phyloP scores from a whole-genome alignment of 495 filamentous ascomycete species.

The Trichocladium uniseriatum region DNA sequence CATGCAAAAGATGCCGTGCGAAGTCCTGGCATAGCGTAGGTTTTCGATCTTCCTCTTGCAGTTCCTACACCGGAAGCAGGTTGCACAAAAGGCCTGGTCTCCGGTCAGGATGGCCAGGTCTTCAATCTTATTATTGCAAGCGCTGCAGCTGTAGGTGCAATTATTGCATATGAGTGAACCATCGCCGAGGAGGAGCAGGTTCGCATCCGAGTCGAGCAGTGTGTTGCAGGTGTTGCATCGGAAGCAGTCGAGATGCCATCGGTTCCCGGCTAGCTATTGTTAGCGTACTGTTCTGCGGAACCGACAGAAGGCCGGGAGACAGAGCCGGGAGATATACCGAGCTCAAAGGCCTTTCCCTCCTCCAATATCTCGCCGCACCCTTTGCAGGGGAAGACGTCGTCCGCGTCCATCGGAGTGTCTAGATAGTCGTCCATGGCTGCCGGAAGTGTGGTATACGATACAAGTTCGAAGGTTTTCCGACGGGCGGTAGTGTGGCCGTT shows the following conservation, averaged over 20 bases:
- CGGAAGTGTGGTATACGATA: neutral
- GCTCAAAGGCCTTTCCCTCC: conserved; percentile 96
- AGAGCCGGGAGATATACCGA: conserved; percentile 56
- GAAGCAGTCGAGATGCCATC: conserved; percentile 99
- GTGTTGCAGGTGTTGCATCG: conserved; percentile 94
- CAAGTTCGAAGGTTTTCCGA: too few relatives aligned
- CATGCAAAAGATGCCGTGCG: conserved; percentile 99
- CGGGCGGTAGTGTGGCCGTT: too few relatives aligned
- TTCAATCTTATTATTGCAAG: conserved; percentile 95
- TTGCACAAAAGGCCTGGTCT: conserved; percentile 97
- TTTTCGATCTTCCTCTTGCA: conserved; percentile 99
- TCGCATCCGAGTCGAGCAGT: conserved; percentile 94
- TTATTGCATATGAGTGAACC: conserved; percentile 98
- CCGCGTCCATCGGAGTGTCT: conserved; percentile 76
- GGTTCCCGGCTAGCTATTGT: conserved; percentile 64
- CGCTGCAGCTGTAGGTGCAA: conserved; percentile 98
- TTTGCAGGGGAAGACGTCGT: conserved; percentile 92
- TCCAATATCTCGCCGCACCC: conserved; percentile 98
- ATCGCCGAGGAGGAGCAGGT: conserved; percentile 92
- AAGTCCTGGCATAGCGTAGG: conserved; percentile 92
- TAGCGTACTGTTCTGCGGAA: too few relatives aligned
- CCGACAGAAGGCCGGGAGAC: too few relatives aligned
- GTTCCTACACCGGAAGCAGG: conserved; percentile 94
- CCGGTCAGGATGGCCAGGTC: conserved; percentile 96
- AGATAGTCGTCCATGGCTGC: conserved; percentile 51